phyloP scores from a whole-genome alignment of 192 early-diverging fungal species.

The Backusella liffmaniae region DNA sequence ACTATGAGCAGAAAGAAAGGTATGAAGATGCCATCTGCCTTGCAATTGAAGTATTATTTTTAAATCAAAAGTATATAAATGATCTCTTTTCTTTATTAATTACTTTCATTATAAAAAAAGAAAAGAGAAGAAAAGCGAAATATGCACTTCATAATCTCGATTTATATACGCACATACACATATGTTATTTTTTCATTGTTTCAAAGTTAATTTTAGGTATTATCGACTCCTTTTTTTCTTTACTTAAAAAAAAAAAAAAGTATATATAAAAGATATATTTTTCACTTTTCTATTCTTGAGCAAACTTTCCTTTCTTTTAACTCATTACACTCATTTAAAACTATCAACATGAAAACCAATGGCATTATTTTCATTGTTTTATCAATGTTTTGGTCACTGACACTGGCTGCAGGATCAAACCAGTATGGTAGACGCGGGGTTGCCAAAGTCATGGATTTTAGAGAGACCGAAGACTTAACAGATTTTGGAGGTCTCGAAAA shows the following conservation, averaged over 20 bases:
- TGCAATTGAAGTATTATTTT: background rate
- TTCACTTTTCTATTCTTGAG: background rate
- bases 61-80: background rate
- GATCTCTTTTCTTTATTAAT: background rate
- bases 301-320: background rate
- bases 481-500: constrained; percentile 12
- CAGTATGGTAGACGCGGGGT: background rate
- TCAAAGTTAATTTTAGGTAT: background rate
- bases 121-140: background rate
- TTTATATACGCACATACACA: background rate
- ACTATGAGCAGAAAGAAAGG: too few relatives aligned
- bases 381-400: background rate
- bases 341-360: background rate
- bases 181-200: background rate
- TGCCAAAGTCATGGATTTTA: background rate
- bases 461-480: background rate
- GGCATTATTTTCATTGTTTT: background rate
- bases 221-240: background rate
- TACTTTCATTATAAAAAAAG: background rate
- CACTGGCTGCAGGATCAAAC: background rate
- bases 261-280: background rate
- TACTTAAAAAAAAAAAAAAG: background rate
- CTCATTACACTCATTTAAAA: constrained; percentile 6
- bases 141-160: background rate
- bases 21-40: too few relatives aligned